Evolutionary conservation across 2,329 filamentous ascomycete species (phyloP).

Genomic region (Alternaria brassicicola): DNA sequence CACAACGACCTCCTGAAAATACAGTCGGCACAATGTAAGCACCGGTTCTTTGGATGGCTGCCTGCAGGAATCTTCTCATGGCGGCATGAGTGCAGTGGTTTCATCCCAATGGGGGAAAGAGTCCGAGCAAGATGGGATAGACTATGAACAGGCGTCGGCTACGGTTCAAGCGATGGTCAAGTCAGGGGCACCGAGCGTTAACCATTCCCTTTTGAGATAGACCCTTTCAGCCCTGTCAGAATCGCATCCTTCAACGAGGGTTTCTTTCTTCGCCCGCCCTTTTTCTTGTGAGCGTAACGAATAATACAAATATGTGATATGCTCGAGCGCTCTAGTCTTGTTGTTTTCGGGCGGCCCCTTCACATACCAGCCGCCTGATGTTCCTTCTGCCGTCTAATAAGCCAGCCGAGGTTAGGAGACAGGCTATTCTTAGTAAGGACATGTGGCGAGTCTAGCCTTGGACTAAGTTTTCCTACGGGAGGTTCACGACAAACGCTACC

Average conservation of each 20-base stretch:
- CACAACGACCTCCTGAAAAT: background rate
- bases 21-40: background rate
- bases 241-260: background rate
- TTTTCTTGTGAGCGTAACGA: background rate
- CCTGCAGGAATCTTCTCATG: constrained; percentile 12
- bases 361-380: background rate
- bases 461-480: background rate
- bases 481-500: background rate
- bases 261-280: background rate
- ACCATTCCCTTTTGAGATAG: constrained; percentile 3
- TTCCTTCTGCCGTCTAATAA: background rate
- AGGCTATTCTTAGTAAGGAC: background rate
- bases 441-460: constrained; percentile 3
- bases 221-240: background rate
- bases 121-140: constrained; percentile 10
- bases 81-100: constrained; percentile 9
- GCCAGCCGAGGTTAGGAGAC: background rate
- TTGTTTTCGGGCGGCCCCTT: background rate
- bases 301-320: background rate
- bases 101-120: constrained; percentile 17
- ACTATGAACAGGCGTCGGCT: constrained; percentile 13
- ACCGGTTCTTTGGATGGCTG: constrained; percentile 8
- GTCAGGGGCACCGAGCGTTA: constrained; percentile 18
- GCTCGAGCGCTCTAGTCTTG: background rate
- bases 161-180: constrained; percentile 4